These are phyloP conservation scores for Amanita fuliginea DNA, from an alignment of 768 basidiomycete genomes.

Conservation along the genomic window DNA sequence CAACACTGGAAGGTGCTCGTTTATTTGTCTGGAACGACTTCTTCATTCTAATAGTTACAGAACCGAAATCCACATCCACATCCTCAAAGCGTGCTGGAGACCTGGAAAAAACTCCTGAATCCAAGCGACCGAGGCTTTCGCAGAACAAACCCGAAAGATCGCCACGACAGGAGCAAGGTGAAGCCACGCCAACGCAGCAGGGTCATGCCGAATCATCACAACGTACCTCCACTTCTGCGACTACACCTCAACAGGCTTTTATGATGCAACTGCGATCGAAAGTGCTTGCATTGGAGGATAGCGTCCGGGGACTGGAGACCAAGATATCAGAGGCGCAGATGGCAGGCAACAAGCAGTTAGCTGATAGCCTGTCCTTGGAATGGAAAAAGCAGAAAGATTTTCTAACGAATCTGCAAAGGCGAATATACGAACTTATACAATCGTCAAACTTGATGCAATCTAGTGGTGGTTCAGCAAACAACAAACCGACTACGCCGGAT, in stretches of 20 bases:
- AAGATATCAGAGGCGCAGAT: conserved; percentile 10
- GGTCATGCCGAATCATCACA: conserved; percentile 10
- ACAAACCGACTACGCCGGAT: not conserved
- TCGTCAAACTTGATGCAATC: not conserved
- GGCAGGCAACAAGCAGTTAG: conserved; percentile 11
- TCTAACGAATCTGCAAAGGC: conserved; percentile 5
- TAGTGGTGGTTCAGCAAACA: not conserved
- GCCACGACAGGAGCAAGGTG: conserved; percentile 4
- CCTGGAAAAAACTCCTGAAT: conserved; percentile 29
- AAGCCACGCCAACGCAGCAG: conserved; percentile 12
- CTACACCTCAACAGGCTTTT: conserved; percentile 11
- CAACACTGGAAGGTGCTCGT: conserved; percentile 19
- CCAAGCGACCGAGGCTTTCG: conserved; percentile 31
- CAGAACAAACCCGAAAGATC: conserved; percentile 14
- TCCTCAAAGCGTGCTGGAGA: conserved; percentile 36
- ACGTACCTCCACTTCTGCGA: conserved; percentile 11
- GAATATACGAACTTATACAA: not conserved
- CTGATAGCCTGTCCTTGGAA: conserved; percentile 9
- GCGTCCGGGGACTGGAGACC: conserved; percentile 9
- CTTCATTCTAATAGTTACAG: not conserved
- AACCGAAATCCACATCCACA: conserved; percentile 14
- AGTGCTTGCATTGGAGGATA: conserved; percentile 9
- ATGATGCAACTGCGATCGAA: conserved; percentile 7
- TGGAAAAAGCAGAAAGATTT: conserved; percentile 8
- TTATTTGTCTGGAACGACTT: not conserved